These are phyloP conservation scores for Auricularia sp. DNA, from an alignment of 768 basidiomycete species.

Conservation along the genomic window DNA sequence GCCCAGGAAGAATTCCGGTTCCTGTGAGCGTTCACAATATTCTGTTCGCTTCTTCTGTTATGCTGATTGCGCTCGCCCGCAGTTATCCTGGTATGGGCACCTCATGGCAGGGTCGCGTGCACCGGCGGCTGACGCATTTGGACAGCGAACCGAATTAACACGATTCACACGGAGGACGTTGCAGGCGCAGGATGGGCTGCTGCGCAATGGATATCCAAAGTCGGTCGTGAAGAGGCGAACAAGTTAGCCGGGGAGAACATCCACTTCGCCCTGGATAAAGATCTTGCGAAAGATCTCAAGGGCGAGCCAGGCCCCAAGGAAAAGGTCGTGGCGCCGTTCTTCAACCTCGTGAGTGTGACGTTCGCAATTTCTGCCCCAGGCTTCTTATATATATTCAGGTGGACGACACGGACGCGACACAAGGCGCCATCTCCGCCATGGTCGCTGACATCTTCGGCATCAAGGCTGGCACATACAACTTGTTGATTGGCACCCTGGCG, in stretches of 20 bases:
- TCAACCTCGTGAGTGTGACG: conserved; percentile 54
- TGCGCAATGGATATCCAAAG: conserved; percentile 61
- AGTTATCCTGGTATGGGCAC: conserved; percentile 2
- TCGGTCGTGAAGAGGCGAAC: conserved; percentile 58
- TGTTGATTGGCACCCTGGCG: conserved; percentile 55
- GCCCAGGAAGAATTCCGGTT: conserved; percentile 80
- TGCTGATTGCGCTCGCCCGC: conserved; percentile 7
- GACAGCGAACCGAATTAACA: conserved; percentile 32
- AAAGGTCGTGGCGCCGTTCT: conserved; percentile 64
- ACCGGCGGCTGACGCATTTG: not conserved
- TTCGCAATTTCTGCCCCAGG: not conserved
- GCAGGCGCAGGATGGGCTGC: conserved; percentile 69
- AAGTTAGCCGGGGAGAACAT: conserved; percentile 58
- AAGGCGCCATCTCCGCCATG: conserved; percentile 53
- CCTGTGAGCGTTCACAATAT: conserved; percentile 39
- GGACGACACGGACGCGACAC: conserved; percentile 66
- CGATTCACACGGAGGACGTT: conserved; percentile 70
- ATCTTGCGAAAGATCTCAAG: conserved; percentile 51
- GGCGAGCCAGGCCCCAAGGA: conserved; percentile 42
- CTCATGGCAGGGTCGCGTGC: conserved; percentile 56
- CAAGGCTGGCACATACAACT: conserved; percentile 69
- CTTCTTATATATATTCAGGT: conserved; percentile 33
- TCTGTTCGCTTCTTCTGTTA: conserved; percentile 3
- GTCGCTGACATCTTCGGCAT: conserved; percentile 69
- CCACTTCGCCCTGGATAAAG: conserved; percentile 60